Evolutionary conservation across 2,329 filamentous ascomycete genomes (phyloP), one percentile per base, ranked within the genome.

Genomic region (Aureobasidium sp.): DNA sequence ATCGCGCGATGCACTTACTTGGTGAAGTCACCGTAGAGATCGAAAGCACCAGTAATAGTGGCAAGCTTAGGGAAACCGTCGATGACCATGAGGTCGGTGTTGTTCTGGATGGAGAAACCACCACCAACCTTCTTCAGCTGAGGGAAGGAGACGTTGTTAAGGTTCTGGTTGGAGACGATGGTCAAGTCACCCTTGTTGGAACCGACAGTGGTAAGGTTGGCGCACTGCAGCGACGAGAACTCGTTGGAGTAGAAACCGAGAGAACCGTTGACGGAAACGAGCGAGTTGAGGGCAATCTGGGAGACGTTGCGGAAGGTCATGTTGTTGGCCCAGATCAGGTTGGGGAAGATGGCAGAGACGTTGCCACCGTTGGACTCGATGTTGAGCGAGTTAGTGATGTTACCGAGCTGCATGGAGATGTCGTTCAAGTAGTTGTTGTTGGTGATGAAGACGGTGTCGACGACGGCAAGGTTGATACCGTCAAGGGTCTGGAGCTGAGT

Each of bases 31-130:
- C 94, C 94, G 70, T 87, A 86, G 75, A 96, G 85, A 75, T 91
- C 87, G 72, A 97, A 81, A 70, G 90, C 91, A 78, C 92, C 93
- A 66, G 81, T 83, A 63, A 97, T 84, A 61, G 79, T 83, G 72
- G 83, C 72, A 31, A 99, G 83, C 66, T 80, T 73, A 65, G 83
- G 81, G 77, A 97, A 89, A 37, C 84, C 85, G 66, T 83, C 76
- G 62, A 97, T 80, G 64, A 78, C 73, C 62, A 76, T 69, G 37
- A 97, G 83, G 62, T 80, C 79, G 64, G 90, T 90, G 87, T 97
- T 97, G 85, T 96, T 96, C 77, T 89, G 87, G 72, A 99, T 85
- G 69, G 88, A 86, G 74, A 96, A 84, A 74, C 88, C 90, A 78
- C 90, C 92, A 68, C 83, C 85, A 70, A 96, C 83, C 61, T 77